phyloP scores from a whole-genome alignment of 805 yeast species.

The Candida suzukii region DNA sequence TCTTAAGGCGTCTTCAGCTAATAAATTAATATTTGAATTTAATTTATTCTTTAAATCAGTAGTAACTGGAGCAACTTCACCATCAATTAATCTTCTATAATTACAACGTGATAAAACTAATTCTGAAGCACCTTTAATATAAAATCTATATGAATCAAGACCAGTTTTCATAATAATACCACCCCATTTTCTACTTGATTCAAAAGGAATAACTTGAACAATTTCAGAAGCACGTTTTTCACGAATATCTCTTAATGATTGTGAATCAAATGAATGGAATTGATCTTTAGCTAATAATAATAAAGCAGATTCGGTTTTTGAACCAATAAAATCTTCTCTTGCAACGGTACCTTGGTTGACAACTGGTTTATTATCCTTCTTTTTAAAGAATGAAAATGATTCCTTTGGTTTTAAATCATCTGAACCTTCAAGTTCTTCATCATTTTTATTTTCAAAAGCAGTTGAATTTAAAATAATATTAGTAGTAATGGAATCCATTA shows the following conservation, averaged over 20 bases:
- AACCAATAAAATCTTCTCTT: conserved; percentile 60
- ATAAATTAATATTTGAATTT: conserved; percentile 28
- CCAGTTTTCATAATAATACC: conserved; percentile 56
- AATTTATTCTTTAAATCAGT: conserved; percentile 23
- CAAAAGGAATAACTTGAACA: conserved; percentile 81
- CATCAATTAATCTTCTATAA: conserved; percentile 26
- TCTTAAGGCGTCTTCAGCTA: conserved; percentile 77
- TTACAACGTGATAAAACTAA: conserved; percentile 61
- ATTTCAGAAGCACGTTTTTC: conserved; percentile 33
- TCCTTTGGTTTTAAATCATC: background rate
- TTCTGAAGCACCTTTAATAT: conserved; percentile 93
- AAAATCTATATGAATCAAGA: conserved; percentile 48
- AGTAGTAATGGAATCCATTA: conserved; percentile 29
- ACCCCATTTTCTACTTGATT: conserved; percentile 89
- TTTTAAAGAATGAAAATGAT: background rate
- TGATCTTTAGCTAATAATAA: conserved; percentile 57
- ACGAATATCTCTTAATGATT: conserved; percentile 37
- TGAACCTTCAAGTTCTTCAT: conserved; percentile 4
- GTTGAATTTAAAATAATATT: conserved; percentile 79
- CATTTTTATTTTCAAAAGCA: conserved; percentile 66
- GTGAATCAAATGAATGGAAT: conserved; percentile 37
- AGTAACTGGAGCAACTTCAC: conserved; percentile 20
- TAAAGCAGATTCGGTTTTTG: conserved; percentile 91
- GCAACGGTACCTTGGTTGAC: background rate
- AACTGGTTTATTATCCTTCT: background rate